These are phyloP conservation scores for Rutstroemia sp. DNA, from an alignment of 2,329 filamentous ascomycete genomes.

Conservation along the genomic window DNA sequence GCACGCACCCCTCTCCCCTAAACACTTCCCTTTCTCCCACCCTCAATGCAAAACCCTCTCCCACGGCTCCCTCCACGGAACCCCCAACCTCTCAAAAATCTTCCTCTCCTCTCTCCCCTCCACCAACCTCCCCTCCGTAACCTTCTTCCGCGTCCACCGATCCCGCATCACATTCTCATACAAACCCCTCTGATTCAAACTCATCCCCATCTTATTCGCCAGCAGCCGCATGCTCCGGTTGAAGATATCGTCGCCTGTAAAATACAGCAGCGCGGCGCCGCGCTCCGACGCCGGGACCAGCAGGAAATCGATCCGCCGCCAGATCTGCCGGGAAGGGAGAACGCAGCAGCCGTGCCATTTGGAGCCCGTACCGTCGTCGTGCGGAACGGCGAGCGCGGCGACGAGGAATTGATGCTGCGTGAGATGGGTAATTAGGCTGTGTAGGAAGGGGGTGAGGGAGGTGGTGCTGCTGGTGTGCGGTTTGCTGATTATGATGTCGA, in stretches of 20 bases:
- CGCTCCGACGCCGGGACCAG: constrained; percentile 73
- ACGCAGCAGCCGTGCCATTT: constrained; percentile 88
- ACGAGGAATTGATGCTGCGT: constrained; percentile 59
- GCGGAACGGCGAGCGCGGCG: constrained; percentile 54
- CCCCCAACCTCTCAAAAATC: constrained; percentile 76
- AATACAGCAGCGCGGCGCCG: constrained; percentile 86
- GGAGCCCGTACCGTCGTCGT: constrained; percentile 41
- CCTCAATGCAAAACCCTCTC: constrained; percentile 60
- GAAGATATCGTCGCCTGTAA: constrained; percentile 92
- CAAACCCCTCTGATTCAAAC: constrained; percentile 76
- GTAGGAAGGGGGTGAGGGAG: constrained; percentile 56
- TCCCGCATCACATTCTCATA: constrained; percentile 64
- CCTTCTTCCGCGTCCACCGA: constrained; percentile 42
- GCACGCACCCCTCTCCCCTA: not conserved
- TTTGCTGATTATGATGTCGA: constrained; percentile 79
- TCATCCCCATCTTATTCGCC: constrained; percentile 73
- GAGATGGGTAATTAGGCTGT: constrained; percentile 55
- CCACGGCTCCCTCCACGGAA: constrained; percentile 75
- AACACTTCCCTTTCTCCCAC: no score
- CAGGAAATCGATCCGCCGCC: constrained; percentile 79
- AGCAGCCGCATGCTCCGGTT: constrained; percentile 79
- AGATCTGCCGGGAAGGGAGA: constrained; percentile 52
- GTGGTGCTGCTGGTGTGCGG: constrained; percentile 43
- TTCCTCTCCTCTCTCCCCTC: constrained; percentile 68
- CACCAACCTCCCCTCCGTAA: constrained; percentile 61